These are phyloP conservation scores for Erodium moschatum DNA, from an alignment of 441 rosid genomes.

Conservation along the genomic window DNA sequence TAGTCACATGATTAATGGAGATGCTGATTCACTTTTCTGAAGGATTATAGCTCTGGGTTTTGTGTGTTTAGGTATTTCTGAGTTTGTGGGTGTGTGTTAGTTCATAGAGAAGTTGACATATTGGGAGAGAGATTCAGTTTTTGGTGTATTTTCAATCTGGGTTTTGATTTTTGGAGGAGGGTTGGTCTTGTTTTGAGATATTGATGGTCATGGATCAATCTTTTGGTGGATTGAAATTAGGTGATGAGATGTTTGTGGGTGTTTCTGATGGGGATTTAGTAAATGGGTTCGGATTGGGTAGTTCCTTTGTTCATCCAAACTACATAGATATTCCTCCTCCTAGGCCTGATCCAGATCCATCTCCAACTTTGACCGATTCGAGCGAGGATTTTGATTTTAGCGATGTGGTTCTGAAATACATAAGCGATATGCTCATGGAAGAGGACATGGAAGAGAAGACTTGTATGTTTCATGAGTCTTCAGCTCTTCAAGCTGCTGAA, in stretches of 20 bases:
- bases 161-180: slow-evolving; percentile 4
- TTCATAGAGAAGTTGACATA: not conserved
- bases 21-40: slow-evolving; percentile 5
- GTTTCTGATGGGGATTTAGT: slow-evolving; percentile 20
- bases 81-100: slow-evolving; percentile 5
- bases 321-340: slow-evolving; percentile 13
- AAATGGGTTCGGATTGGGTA: slow-evolving; percentile 21
- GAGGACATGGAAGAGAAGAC: slow-evolving; percentile 38
- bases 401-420: slow-evolving; percentile 36
- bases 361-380: slow-evolving; percentile 17
- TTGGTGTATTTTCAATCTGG: not conserved
- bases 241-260: slow-evolving; percentile 17
- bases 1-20: not conserved
- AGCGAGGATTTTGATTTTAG: slow-evolving; percentile 36
- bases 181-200: not conserved
- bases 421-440: slow-evolving; percentile 36
- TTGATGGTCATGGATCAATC: slow-evolving; percentile 36
- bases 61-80: slow-evolving; percentile 14
- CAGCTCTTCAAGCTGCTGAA: slow-evolving; percentile 44
- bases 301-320: slow-evolving; percentile 12
- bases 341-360: slow-evolving; percentile 18
- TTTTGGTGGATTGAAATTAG: slow-evolving; percentile 22
- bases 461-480: slow-evolving; percentile 35
- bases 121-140: not conserved
- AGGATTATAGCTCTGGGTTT: slow-evolving; percentile 1